phyloP scores from a whole-genome alignment of 148 eudicot species.

The Linanthus parryae region DNA sequence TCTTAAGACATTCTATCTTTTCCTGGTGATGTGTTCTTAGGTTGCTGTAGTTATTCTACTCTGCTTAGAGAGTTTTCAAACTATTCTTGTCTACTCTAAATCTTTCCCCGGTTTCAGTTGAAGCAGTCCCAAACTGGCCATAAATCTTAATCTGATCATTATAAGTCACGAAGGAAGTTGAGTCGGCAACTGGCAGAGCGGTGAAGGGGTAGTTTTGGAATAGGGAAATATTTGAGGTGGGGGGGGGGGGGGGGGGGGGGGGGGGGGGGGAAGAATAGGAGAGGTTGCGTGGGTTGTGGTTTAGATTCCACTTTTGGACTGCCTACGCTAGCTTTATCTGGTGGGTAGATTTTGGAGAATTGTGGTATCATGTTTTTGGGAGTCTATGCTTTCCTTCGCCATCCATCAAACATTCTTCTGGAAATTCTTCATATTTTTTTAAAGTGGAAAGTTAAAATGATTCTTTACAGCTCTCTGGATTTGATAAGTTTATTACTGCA shows the following conservation, averaged over 20 bases:
- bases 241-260: slow-evolving; percentile 10
- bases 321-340: slow-evolving; percentile 36
- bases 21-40: neutral
- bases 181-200: neutral
- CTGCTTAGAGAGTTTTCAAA: too few relatives aligned
- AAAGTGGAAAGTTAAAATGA: too few relatives aligned
- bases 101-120: neutral
- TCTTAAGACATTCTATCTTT: neutral
- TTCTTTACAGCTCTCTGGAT: too few relatives aligned
- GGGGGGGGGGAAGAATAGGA: slow-evolving; percentile 10
- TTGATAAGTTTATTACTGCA: too few relatives aligned
- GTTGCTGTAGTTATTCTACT: neutral
- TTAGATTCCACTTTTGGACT: slow-evolving; percentile 47
- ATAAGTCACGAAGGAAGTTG: neutral
- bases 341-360: neutral
- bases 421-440: too few relatives aligned
- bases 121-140: neutral
- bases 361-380: neutral
- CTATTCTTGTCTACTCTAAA: neutral
- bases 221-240: neutral
- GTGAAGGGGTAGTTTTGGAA: slow-evolving; percentile 15
- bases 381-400: slow-evolving; percentile 18
- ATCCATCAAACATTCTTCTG: too few relatives aligned
- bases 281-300: slow-evolving; percentile 19
- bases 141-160: neutral